A percentile compares a stretch with the other conserved stretches of the same genome.
These are phyloP conservation scores for Acanthamoeba royreba DNA, from an alignment of 208 protist species.

Conservation along the genomic window DNA sequence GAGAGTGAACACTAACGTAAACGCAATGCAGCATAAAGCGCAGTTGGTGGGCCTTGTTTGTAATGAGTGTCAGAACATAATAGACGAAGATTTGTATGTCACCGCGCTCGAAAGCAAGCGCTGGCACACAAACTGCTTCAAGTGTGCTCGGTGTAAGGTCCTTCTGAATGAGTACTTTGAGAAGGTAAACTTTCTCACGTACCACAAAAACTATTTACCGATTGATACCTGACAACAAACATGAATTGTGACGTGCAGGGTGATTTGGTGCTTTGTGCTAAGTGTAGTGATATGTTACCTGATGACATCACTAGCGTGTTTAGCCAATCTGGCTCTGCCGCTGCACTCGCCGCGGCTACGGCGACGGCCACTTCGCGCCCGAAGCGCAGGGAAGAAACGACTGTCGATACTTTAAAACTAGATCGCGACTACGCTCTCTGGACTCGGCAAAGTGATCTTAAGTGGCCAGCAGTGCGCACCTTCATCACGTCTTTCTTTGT, in stretches of 20 bases:
- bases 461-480: not conserved
- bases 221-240: not conserved
- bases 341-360: too few species aligned
- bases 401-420: not conserved
- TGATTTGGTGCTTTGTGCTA: not conserved
- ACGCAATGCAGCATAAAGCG: not conserved
- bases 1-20: too few species aligned
- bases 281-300: not conserved
- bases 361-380: too few species aligned
- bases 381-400: not conserved
- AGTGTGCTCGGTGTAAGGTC: not conserved
- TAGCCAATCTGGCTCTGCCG: too few species aligned
- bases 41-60: not conserved
- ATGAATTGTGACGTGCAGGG: not conserved
- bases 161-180: not conserved
- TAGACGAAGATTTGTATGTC: not conserved
- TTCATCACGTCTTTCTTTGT: not conserved
- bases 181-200: not conserved
- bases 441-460: not conserved
- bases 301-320: not conserved
- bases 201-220: too few species aligned
- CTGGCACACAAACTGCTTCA: not conserved
- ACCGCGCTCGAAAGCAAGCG: not conserved
- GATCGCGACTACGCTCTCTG: not conserved
- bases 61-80: not conserved